These are phyloP conservation scores for Globisporangium nagaii DNA, from an alignment of 352 stramenopile species.

Conservation along the genomic window DNA sequence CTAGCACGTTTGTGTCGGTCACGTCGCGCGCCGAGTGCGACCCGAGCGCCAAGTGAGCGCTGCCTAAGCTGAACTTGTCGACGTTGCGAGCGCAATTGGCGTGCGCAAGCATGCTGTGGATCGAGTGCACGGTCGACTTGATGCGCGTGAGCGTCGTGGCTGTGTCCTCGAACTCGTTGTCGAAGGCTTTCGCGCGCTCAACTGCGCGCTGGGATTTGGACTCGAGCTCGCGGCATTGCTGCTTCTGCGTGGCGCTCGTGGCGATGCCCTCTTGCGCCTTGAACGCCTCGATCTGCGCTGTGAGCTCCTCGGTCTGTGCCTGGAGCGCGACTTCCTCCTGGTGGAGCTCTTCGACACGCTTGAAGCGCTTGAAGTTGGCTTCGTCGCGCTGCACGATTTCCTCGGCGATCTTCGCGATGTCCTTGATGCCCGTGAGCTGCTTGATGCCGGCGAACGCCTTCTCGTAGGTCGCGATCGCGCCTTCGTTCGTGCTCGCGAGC, in stretches of 20 bases:
- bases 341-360: slow-evolving; percentile 63
- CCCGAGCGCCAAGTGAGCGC: slow-evolving; percentile 15
- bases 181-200: slow-evolving; percentile 36
- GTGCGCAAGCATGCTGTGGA: slow-evolving; percentile 63
- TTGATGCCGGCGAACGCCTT: slow-evolving; percentile 59
- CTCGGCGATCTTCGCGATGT: slow-evolving; percentile 39
- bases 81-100: slow-evolving; percentile 37
- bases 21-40: slow-evolving; percentile 36
- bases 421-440: slow-evolving; percentile 40
- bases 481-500: slow-evolving; percentile 37
- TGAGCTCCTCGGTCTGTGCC: slow-evolving; percentile 41
- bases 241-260: slow-evolving; percentile 49
- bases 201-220: slow-evolving; percentile 28
- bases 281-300: slow-evolving; percentile 47
- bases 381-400: slow-evolving; percentile 59
- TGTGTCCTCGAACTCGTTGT: slow-evolving; percentile 54
- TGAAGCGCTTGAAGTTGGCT: slow-evolving; percentile 79
- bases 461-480: slow-evolving; percentile 52
- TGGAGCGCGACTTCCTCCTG: slow-evolving; percentile 50
- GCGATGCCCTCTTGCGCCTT: slow-evolving; percentile 63
- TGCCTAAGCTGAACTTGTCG: slow-evolving; percentile 24
- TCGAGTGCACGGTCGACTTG: slow-evolving; percentile 68
- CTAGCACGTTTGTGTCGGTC: slow-evolving; percentile 62
- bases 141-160: slow-evolving; percentile 45
- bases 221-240: slow-evolving; percentile 38